Percentiles rank a stretch among this genome's conserved stretches.
Evolutionary conservation across 805 yeast genomes (phyloP).

Genomic region (Saccharomycopsis fermentans): DNA sequence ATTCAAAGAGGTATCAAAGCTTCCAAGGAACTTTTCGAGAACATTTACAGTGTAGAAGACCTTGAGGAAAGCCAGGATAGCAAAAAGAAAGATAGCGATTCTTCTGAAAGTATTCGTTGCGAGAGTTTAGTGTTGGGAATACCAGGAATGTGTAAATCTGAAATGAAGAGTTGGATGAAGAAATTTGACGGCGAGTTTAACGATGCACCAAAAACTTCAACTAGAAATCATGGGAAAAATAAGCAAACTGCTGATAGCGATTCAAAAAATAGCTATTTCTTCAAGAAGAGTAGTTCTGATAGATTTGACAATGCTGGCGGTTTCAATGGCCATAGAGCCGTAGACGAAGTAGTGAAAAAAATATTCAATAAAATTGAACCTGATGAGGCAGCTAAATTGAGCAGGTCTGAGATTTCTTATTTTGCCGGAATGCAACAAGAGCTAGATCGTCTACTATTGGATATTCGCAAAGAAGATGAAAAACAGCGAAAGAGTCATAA

Average conservation of each 20-base stretch:
- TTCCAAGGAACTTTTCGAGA: neutral
- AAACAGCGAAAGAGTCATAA: neutral
- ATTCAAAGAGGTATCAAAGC: neutral
- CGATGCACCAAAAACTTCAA: neutral
- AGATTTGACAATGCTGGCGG: neutral
- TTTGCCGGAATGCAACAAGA: neutral
- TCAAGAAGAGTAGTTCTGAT: neutral
- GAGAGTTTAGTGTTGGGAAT: neutral
- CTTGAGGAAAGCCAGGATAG: neutral
- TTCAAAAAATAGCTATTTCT: neutral
- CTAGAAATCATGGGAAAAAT: neutral
- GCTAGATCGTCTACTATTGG: neutral
- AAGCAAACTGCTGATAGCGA: neutral
- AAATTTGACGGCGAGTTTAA: neutral
- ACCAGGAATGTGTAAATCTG: neutral
- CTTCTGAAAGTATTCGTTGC: neutral
- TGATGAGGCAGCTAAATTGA: neutral
- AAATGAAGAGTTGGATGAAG: neutral
- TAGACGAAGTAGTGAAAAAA: neutral
- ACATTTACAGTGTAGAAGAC: slow-evolving; percentile 2
- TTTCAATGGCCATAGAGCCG: neutral
- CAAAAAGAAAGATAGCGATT: neutral
- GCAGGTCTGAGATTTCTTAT: neutral
- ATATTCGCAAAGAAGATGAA: neutral
- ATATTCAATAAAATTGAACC: neutral